phyloP scores from a whole-genome alignment of 192 early-diverging fungal genomes.

The Linnemannia hyalina region DNA sequence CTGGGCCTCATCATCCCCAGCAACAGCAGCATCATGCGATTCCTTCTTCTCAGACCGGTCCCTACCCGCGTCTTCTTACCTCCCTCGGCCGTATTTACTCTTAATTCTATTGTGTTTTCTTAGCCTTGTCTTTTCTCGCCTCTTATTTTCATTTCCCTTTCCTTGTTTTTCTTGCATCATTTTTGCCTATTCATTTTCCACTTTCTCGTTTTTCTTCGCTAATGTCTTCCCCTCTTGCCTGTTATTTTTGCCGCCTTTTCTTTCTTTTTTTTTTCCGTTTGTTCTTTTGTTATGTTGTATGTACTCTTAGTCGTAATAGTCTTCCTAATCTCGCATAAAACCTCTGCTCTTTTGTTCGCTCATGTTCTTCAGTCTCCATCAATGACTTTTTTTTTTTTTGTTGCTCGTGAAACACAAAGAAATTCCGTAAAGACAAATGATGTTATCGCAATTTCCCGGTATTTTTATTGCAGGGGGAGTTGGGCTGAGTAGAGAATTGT shows the following conservation, averaged over 20 bases:
- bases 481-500: background rate
- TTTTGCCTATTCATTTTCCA: background rate
- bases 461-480: background rate
- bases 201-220: background rate
- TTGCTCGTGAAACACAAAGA: too few relatives aligned
- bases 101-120: background rate
- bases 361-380: background rate
- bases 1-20: background rate
- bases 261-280: background rate
- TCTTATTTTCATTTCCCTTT: background rate
- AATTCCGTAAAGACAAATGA: too few relatives aligned
- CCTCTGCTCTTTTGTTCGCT: background rate
- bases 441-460: background rate
- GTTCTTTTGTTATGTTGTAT: background rate
- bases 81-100: background rate
- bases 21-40: background rate
- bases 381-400: background rate
- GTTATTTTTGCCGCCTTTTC: background rate
- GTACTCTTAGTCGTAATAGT: background rate
- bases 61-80: background rate
- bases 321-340: slow-evolving; percentile 9
- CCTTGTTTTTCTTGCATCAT: background rate
- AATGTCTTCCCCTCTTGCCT: background rate
- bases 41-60: background rate
- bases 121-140: background rate